phyloP scores from a whole-genome alignment of 2,329 filamentous ascomycete genomes.

The Penicillium sp. region DNA sequence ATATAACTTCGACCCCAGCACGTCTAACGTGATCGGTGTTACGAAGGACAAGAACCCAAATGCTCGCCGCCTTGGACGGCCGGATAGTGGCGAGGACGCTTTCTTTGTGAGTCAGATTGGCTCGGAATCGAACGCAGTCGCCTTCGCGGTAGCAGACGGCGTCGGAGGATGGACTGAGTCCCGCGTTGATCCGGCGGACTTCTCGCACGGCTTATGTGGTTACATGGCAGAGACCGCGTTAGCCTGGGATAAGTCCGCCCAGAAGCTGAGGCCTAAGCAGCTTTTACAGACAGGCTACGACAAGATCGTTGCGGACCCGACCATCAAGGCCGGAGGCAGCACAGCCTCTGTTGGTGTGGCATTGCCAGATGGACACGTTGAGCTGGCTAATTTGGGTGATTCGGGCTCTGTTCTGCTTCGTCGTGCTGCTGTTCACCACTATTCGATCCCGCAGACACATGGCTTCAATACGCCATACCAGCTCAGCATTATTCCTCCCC shows the following conservation, averaged over 20 bases:
- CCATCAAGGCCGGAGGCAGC: conserved; percentile 78
- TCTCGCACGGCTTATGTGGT: conserved; percentile 88
- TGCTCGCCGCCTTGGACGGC: conserved; percentile 62
- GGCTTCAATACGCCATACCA: conserved; percentile 98
- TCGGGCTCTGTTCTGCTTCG: conserved; percentile 88
- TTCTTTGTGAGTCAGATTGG: conserved; percentile 89
- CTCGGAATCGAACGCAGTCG: conserved; percentile 58
- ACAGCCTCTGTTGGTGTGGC: conserved; percentile 88
- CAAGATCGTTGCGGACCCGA: conserved; percentile 69
- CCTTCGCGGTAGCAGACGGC: conserved; percentile 88
- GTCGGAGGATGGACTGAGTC: conserved; percentile 94
- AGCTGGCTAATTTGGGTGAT: conserved; percentile 92
- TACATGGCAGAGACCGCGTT: conserved; percentile 82
- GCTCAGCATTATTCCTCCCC: conserved; percentile 79
- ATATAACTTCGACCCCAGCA: conserved; percentile 65
- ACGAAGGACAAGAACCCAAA: conserved; percentile 42
- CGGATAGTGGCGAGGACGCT: conserved; percentile 86
- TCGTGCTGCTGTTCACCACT: conserved; percentile 78
- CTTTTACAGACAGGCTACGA: conserved; percentile 85
- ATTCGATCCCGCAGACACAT: conserved; percentile 85
- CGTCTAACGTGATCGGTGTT: conserved; percentile 38
- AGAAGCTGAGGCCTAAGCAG: conserved; percentile 56
- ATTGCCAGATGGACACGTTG: conserved; percentile 68
- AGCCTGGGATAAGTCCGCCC: conserved; percentile 47
- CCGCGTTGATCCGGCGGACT: conserved; percentile 89